Evolutionary conservation across 75 land plant species (phyloP).

Genomic region (Gnetum montanum): DNA sequence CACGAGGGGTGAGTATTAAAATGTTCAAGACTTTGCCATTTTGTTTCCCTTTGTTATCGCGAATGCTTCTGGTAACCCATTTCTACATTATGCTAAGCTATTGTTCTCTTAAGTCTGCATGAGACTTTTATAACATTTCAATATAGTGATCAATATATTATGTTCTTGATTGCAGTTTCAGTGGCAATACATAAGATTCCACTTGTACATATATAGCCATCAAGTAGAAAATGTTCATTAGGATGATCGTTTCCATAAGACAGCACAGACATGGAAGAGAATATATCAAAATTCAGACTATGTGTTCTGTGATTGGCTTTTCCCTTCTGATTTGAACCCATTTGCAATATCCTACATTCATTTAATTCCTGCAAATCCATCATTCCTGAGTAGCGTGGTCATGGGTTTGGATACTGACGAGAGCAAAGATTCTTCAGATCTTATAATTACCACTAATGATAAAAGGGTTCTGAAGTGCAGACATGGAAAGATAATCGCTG

Average conservation of each 20-base stretch:
- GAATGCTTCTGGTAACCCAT: too few species aligned
- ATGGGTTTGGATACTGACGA: not conserved
- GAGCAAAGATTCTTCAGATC: not conserved
- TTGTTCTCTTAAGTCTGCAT: too few species aligned
- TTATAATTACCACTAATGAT: conserved; percentile 8
- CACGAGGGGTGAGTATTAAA: too few species aligned
- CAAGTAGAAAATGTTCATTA: not conserved
- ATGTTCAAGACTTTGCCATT: too few species aligned
- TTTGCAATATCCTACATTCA: conserved; percentile 3
- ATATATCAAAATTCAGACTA: not conserved
- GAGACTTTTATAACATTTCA: too few species aligned
- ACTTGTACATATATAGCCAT: not conserved
- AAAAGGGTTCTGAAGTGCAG: conserved; percentile 3
- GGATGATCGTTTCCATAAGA: not conserved
- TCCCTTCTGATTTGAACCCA: conserved; percentile 5
- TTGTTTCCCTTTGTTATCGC: not conserved
- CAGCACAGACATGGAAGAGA: not conserved
- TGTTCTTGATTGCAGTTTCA: not conserved
- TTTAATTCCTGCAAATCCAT: conserved; percentile 6
- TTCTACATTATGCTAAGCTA: too few species aligned
- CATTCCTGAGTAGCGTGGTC: not conserved
- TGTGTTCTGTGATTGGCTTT: conserved; percentile 1
- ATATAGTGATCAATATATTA: too few species aligned
- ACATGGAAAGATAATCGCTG: conserved; percentile 7
- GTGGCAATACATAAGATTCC: conserved; percentile 5